Evolutionary conservation across 768 basidiomycete species (phyloP).

Genomic region (Suillus subluteus): DNA sequence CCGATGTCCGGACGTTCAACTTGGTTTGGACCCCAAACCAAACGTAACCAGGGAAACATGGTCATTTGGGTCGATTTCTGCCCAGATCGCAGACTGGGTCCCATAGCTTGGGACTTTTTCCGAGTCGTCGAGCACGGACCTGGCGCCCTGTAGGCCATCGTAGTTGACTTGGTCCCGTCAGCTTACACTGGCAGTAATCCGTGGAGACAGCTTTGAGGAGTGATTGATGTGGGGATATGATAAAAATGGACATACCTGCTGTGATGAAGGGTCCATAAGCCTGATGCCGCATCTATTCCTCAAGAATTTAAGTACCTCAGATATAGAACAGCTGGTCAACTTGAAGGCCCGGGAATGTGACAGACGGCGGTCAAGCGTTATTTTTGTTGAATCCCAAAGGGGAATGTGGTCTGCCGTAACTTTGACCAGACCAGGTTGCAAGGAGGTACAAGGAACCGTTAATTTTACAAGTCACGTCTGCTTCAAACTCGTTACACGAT

Average conservation of each 20-base stretch:
- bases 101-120: not conserved
- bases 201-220: not conserved
- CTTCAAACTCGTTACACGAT: not conserved
- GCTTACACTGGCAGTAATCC: not conserved
- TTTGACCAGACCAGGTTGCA: not conserved
- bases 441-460: not conserved
- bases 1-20: not conserved
- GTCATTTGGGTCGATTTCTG: not conserved
- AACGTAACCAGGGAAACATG: slow-evolving; percentile 2
- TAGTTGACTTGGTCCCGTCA: not conserved
- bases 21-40: slow-evolving; percentile 4
- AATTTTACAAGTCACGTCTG: not conserved
- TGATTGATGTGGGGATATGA: no score
- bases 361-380: no score
- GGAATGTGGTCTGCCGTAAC: slow-evolving; percentile 1
- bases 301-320: not conserved
- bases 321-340: not conserved
- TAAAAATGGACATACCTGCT: not conserved
- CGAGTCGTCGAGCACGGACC: not conserved
- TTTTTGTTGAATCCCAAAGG: not conserved
- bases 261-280: not conserved
- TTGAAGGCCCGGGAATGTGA: no score
- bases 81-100: not conserved
- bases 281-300: not conserved
- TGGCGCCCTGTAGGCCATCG: not conserved